Evolutionary conservation across 2,329 filamentous ascomycete genomes (phyloP), one percentile per base, ranked within the genome.

Genomic region (Dothistroma septosporum): DNA sequence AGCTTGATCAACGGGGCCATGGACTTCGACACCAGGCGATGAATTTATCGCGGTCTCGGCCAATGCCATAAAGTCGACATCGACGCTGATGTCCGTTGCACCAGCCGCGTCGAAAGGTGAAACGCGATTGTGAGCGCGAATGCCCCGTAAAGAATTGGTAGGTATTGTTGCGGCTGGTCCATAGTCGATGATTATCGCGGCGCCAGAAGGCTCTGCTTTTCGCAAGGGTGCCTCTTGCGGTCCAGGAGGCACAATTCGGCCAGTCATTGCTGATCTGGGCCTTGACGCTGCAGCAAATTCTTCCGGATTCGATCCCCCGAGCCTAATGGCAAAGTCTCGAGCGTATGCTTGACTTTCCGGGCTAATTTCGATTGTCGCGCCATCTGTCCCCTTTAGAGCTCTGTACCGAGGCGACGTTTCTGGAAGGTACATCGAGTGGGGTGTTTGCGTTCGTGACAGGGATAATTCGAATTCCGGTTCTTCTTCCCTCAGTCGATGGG

Each of bases 101-200:
- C 94, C 94, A 0, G 94, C 90, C 6, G 85, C 81, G 0, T 84
- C 82, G 69, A 99, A 91, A 4, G 94, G 91, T 22, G 87, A 92
- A 50, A 96, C 89, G 24, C 83, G 82, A 24, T 81, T 79, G 77
- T 99, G 94, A 14, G 82, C 80, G 37, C 87, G 85, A 74, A 99
- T 97, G 22, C 94, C 94, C 33, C 94, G 89, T 22, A 99, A 83
- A 0, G 92, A 95, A 80, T 96, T 96, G 62, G 89, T 80, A 2
- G 94, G 94, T 53, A 99, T 87, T 0, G 84, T 89, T 60, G 86
- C 81, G 2, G 85, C 76, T 4, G 93, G 89, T 19, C 94, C 94
- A 76, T 99, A 99, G 78, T 99, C 94, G 50, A 99, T 85, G 68
- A 99, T 91, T n/a, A 99, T 81, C 0, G 93, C 94, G 9, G 92